Evolutionary conservation across 345 rosid genomes (phyloP).

Genomic region (Sonneratia caseolaris): DNA sequence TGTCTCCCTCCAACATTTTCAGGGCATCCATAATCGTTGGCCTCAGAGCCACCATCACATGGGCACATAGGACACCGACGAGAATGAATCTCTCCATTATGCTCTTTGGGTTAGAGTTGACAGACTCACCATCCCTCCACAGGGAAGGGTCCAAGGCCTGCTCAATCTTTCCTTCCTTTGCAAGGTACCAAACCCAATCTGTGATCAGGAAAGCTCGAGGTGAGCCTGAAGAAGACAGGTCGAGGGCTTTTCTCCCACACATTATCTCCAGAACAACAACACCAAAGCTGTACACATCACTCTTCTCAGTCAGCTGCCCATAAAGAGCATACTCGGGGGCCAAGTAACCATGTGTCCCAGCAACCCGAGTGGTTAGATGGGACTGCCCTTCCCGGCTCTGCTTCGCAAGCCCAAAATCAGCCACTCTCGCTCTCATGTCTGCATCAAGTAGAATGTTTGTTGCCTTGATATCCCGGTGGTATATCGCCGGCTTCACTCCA

Average conservation of each 20-base stretch:
- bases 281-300: constrained; percentile 91
- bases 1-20: constrained; percentile 86
- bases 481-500: constrained; percentile 89
- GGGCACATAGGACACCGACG: constrained; percentile 81
- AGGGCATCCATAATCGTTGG: constrained; percentile 74
- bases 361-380: constrained; percentile 91
- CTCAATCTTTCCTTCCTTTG: constrained; percentile 56
- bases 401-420: constrained; percentile 82
- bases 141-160: constrained; percentile 49
- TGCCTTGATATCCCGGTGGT: constrained; percentile 77
- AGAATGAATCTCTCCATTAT: constrained; percentile 77
- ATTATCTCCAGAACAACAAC: constrained; percentile 78
- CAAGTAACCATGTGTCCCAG: constrained; percentile 87
- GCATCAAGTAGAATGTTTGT: constrained; percentile 74
- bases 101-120: constrained; percentile 46
- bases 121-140: constrained; percentile 26
- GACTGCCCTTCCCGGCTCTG: constrained; percentile 82
- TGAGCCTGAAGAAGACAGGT: constrained; percentile 47
- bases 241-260: constrained; percentile 83
- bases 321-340: constrained; percentile 92
- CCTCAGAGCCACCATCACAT: constrained; percentile 84
- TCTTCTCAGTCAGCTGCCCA: constrained; percentile 79
- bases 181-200: constrained; percentile 86
- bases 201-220: constrained; percentile 61
- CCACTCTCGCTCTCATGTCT: constrained; percentile 89